Conservation (phyloP, 1,284 basidiomycete species). For the Papiliotrema laurentii region DNA sequence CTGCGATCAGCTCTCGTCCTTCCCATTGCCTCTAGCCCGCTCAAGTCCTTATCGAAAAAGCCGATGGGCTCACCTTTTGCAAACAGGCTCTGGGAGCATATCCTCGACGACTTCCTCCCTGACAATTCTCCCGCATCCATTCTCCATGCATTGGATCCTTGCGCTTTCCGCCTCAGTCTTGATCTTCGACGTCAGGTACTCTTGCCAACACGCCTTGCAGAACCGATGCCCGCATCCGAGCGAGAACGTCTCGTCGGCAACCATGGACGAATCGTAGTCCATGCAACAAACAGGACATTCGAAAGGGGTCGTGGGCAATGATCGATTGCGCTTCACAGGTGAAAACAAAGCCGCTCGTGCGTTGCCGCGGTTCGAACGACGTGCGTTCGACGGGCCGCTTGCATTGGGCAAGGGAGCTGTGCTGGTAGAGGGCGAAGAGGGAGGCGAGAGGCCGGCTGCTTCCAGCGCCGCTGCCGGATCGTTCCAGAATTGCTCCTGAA, state of each 20-base stretch:
- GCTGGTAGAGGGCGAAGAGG: conserved; percentile 35
- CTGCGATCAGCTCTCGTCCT: conserved; percentile 48
- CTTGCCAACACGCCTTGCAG: conserved; percentile 81
- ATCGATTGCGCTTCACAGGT: conserved; percentile 51
- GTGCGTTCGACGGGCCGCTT: too few species aligned
- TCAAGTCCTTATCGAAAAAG: too few species aligned
- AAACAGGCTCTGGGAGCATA: conserved; percentile 46
- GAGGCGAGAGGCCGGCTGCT: conserved; percentile 60
- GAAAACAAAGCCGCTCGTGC: conserved; percentile 34
- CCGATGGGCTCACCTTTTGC: conserved; percentile 49
- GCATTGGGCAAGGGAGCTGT: conserved; percentile 36
- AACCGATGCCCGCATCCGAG: conserved; percentile 76
- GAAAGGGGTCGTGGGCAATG: conserved; percentile 55
- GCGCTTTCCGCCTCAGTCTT: conserved; percentile 81
- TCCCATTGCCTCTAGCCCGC: not conserved
- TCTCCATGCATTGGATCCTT: conserved; percentile 86
- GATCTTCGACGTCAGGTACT: conserved; percentile 81
- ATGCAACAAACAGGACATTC: conserved; percentile 89
- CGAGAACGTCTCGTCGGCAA: conserved; percentile 56
- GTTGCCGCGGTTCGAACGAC: conserved; percentile 28
- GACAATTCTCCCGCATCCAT: conserved; percentile 74
- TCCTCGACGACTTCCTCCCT: conserved; percentile 52
- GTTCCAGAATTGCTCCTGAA: conserved; percentile 95
- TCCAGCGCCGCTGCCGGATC: conserved; percentile 65
- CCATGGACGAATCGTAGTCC: conserved; percentile 56